Conservation (phyloP, 1,284 basidiomycete species). For the Sanghuangporus baumii region DNA sequence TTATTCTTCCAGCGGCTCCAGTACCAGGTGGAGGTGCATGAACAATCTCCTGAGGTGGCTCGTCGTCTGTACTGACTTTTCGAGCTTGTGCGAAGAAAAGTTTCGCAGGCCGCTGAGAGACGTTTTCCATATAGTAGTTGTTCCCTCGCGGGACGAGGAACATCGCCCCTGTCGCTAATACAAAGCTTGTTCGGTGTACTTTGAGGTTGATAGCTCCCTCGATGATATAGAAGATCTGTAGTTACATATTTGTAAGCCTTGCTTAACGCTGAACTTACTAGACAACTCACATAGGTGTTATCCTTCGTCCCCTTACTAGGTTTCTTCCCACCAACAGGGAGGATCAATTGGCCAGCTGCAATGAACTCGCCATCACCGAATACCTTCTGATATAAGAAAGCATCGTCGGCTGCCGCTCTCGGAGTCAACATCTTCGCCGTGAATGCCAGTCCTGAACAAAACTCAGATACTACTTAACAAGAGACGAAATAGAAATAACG, state of each 20-base stretch:
- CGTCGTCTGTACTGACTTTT: slow-evolving; percentile 47
- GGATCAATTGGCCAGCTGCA: slow-evolving; percentile 82
- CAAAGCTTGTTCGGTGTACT: slow-evolving; percentile 74
- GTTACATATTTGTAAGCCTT: background rate
- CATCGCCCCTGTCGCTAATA: slow-evolving; percentile 79
- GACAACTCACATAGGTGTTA: slow-evolving; percentile 82
- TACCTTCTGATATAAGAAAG: slow-evolving; percentile 90
- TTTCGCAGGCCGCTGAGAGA: slow-evolving; percentile 72
- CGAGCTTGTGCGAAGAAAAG: slow-evolving; percentile 94
- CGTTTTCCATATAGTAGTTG: slow-evolving; percentile 85
- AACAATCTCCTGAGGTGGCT: slow-evolving; percentile 7
- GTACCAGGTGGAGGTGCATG: background rate
- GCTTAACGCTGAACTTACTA: background rate
- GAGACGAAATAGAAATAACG: slow-evolving; percentile 28
- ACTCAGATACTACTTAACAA: background rate
- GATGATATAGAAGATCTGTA: slow-evolving; percentile 82
- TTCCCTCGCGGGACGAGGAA: slow-evolving; percentile 94
- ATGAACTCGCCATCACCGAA: slow-evolving; percentile 91
- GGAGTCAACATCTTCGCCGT: slow-evolving; percentile 61
- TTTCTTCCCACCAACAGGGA: slow-evolving; percentile 76
- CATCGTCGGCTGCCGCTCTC: slow-evolving; percentile 50
- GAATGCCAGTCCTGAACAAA: slow-evolving; percentile 61
- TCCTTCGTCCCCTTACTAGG: slow-evolving; percentile 88
- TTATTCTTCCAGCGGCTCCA: background rate
- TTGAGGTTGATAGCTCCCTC: slow-evolving; percentile 84